Evolutionary conservation across 1,284 basidiomycete species (phyloP), one percentile per base, ranked within the genome.

Genomic region (Cutaneotrichosporon arboriforme): DNA sequence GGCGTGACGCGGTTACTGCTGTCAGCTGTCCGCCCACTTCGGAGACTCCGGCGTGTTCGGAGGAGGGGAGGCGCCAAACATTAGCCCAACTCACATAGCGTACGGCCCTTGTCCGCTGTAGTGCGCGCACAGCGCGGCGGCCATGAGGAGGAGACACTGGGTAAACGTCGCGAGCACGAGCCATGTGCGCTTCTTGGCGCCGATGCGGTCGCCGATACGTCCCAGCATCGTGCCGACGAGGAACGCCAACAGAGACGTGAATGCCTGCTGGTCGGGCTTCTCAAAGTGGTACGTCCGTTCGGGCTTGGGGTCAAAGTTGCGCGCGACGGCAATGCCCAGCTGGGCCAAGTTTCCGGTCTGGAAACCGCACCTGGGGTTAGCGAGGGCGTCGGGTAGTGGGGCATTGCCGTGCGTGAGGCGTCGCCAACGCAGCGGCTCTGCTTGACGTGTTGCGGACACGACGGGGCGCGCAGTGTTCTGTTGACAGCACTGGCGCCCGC

Each of bases 191-290:
- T 81, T 83, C 68, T 83, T 81, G 4, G 82, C 66, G 1, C 89
- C 88, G 31, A 89, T 78, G 56, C 78, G 62, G 59, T 76, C 75
- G 15, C 76, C 76, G 13, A 77, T 52, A 34, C 75, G 64, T 0
- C 76, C 77, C 23, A 77, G 54, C 34, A 63, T 63, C 5, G 76
- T 69, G 3, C 77, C 77, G 41, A 75, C 42, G 46, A 76, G 78
- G 80, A 93, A 93, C 12, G 81, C 76, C 55, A 88, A 64, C 20
- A 92, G 74, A 23, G 87, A 90, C 44, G 80, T 81, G 46, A 92
- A 76, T 9, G 90, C 90, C 70, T 90, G 88, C 68, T 83, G 83
- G 66, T 92, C 90, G 8, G 87, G 78, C 55, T 81, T 80, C 67
- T 86, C 85, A 75, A 91, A 90, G 15, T 64, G 65, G 40, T 60